A percentile compares a stretch with the other conserved stretches of the same genome.
Conservation (phyloP, 2,329 filamentous ascomycete genomes). For the Fonsecaea pugnacius region DNA sequence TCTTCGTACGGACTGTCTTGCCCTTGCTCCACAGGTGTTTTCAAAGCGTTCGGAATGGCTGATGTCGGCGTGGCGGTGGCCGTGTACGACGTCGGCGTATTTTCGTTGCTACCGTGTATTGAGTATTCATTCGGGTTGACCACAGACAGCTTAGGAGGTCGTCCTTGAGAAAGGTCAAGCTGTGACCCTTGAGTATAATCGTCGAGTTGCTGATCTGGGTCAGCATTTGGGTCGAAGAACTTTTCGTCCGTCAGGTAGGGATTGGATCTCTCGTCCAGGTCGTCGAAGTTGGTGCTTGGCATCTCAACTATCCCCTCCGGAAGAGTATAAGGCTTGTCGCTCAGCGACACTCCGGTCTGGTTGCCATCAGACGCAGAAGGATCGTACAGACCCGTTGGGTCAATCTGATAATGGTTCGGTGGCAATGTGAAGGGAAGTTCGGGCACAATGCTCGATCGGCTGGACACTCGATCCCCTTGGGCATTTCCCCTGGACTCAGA, state of each 20-base stretch:
- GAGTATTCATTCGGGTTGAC: constrained; percentile 36
- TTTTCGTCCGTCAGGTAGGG: constrained; percentile 36
- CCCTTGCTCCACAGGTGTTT: constrained; percentile 12
- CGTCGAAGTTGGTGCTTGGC: constrained; percentile 29
- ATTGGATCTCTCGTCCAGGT: constrained; percentile 24
- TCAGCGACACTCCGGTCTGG: constrained; percentile 32
- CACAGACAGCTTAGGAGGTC: constrained; percentile 35
- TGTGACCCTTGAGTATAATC: constrained; percentile 24
- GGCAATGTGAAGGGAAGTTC: constrained; percentile 38
- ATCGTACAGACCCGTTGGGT: constrained; percentile 31
- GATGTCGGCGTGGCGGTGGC: constrained; percentile 35
- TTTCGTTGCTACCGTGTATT: constrained; percentile 29
- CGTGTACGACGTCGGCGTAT: constrained; percentile 37
- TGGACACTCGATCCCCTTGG: constrained; percentile 24
- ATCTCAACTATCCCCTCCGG: constrained; percentile 36
- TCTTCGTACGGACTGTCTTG: constrained; percentile 34
- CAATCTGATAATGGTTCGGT: constrained; percentile 38
- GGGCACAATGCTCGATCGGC: constrained; percentile 34
- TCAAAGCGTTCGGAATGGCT: constrained; percentile 24
- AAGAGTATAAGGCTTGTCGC: constrained; percentile 35
- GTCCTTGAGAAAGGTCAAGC: constrained; percentile 20
- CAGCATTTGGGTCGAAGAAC: constrained; percentile 38
- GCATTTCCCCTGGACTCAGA: constrained; percentile 26
- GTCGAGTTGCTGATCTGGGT: constrained; percentile 29
- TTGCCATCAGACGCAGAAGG: constrained; percentile 10